Conservation (phyloP, 2,329 filamentous ascomycete genomes). For the Calonectria montana region DNA sequence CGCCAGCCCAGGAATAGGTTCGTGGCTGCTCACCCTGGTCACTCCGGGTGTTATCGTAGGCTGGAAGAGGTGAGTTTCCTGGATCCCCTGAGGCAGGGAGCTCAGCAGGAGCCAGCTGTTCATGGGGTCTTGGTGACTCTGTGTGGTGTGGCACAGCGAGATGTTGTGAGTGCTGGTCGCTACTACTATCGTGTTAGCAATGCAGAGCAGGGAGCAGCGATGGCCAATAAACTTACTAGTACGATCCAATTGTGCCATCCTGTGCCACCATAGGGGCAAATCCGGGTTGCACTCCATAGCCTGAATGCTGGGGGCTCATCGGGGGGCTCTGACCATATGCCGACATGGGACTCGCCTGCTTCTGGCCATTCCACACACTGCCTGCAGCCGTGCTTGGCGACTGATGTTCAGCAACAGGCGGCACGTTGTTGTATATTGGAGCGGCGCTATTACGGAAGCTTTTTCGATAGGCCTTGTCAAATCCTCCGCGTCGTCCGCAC, state of each 20-base stretch:
- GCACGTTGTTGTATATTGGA: conserved; percentile 3
- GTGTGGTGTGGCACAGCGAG: conserved; percentile 28
- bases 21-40: conserved; percentile 1
- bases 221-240: conserved; percentile 41
- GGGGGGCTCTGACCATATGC: conserved; percentile 46
- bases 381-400: conserved; percentile 31
- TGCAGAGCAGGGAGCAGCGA: background rate
- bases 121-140: conserved; percentile 32
- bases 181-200: conserved; percentile 17
- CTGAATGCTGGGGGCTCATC: conserved; percentile 48
- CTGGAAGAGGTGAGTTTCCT: conserved; percentile 49
- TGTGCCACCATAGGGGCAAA: conserved; percentile 30
- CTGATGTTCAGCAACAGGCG: conserved; percentile 24
- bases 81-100: conserved; percentile 47
- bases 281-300: conserved; percentile 33
- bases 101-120: conserved; percentile 45
- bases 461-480: conserved; percentile 45
- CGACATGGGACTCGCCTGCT: conserved; percentile 34
- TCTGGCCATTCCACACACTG: conserved; percentile 34
- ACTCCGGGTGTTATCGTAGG: conserved; percentile 36
- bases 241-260: conserved; percentile 37
- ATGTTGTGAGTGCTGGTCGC: conserved; percentile 30
- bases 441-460: conserved; percentile 33
- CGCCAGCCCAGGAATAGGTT: conserved; percentile 47
- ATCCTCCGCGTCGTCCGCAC: conserved; percentile 53